Conservation (phyloP, 2,329 filamentous ascomycete species). For the Aspergillus sp. region DNA sequence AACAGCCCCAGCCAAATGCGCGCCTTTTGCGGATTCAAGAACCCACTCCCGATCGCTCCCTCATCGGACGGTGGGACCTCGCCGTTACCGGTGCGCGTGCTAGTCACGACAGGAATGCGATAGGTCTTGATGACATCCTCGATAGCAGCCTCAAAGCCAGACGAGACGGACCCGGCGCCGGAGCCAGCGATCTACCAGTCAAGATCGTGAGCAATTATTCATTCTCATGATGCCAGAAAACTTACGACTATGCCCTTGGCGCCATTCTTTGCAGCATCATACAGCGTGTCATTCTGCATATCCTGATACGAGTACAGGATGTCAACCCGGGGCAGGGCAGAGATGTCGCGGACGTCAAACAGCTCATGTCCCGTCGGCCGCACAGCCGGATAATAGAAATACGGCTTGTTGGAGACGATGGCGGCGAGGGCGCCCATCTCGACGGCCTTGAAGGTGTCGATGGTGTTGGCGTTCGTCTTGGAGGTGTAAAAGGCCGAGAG, state of each 20-base stretch:
- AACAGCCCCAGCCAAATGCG: conserved; percentile 18
- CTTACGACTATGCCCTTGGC: conserved; percentile 25
- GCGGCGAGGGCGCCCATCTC: conserved; percentile 59
- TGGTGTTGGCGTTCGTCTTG: conserved; percentile 61
- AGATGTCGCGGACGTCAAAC: conserved; percentile 15
- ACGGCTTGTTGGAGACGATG: conserved; percentile 57
- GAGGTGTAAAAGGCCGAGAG: conserved; percentile 57
- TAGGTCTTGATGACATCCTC: conserved; percentile 13
- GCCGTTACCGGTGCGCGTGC: conserved; percentile 23
- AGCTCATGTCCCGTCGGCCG: conserved; percentile 45
- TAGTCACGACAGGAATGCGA: conserved; percentile 20
- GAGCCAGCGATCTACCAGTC: conserved; percentile 19
- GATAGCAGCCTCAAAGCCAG: conserved; percentile 17
- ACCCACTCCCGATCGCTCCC: conserved; percentile 20
- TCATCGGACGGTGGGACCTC: conserved; percentile 21
- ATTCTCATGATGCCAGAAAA: not conserved
- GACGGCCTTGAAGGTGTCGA: conserved; percentile 60
- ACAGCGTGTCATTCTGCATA: conserved; percentile 23
- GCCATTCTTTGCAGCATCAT: conserved; percentile 19
- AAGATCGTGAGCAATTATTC: not conserved
- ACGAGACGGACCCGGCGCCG: conserved; percentile 19
- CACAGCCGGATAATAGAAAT: conserved; percentile 58
- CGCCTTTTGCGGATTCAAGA: conserved; percentile 17
- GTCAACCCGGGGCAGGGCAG: conserved; percentile 23
- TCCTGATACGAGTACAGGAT: conserved; percentile 27